phyloP scores from a whole-genome alignment of 306 rosid species.

The Cicer cuneatum region DNA sequence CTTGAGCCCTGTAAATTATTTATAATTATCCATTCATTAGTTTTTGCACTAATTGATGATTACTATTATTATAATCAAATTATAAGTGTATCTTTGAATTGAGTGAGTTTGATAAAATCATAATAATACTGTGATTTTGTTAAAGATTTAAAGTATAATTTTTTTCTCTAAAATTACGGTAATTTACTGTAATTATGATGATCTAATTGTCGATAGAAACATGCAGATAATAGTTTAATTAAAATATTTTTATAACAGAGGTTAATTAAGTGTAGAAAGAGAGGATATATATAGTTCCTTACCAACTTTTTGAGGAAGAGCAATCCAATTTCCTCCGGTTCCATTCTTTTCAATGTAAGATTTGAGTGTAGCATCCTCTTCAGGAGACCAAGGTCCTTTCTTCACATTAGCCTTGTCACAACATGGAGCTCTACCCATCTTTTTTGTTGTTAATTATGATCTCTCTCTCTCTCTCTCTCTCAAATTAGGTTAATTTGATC shows the following conservation, averaged over 20 bases:
- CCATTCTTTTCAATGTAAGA: slow-evolving; percentile 84
- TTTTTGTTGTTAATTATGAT: background rate
- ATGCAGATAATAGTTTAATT: no score
- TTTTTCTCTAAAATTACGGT: no score
- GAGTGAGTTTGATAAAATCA: no score
- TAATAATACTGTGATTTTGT: no score
- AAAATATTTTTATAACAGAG: no score
- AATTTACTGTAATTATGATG: no score
- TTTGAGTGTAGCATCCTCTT: slow-evolving; percentile 87
- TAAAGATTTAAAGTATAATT: no score
- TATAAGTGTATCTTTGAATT: no score
- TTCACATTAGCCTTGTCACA: slow-evolving; percentile 96
- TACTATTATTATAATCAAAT: slow-evolving; percentile 28
- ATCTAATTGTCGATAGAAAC: no score
- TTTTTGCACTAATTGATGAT: slow-evolving; percentile 39
- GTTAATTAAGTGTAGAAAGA: no score
- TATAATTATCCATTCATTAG: slow-evolving; percentile 17
- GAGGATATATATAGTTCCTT: background rate
- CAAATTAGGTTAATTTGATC: background rate
- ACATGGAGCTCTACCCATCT: slow-evolving; percentile 99
- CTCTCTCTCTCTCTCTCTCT: background rate
- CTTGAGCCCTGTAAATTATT: slow-evolving; percentile 72
- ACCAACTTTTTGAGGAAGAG: slow-evolving; percentile 99
- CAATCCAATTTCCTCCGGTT: slow-evolving; percentile 98
- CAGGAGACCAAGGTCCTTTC: slow-evolving; percentile 99